A percentile compares a stretch with the other conserved stretches of the same genome.
These are phyloP conservation scores for Scleroderma bovista DNA, from an alignment of 768 basidiomycete species.

Conservation along the genomic window DNA sequence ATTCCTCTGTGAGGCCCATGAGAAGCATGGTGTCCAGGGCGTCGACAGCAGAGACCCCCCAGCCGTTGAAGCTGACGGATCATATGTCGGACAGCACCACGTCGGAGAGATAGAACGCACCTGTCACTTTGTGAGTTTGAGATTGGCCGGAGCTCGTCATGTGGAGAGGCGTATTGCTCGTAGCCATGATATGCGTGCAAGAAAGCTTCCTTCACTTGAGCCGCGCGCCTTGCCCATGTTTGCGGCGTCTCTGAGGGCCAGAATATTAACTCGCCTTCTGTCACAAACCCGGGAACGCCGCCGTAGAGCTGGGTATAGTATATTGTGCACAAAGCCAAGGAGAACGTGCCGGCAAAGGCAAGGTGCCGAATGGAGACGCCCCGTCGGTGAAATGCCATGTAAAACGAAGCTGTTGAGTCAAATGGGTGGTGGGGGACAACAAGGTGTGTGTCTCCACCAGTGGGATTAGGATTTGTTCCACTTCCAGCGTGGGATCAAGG, in stretches of 20 bases:
- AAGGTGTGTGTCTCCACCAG: too few relatives aligned
- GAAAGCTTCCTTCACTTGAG: slow-evolving; percentile 56
- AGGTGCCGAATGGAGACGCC: slow-evolving; percentile 20
- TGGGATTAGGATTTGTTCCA: too few relatives aligned
- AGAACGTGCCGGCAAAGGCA: slow-evolving; percentile 9
- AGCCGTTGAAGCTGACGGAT: slow-evolving; percentile 67
- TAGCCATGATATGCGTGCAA: slow-evolving; percentile 66
- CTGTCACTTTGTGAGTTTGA: slow-evolving; percentile 42
- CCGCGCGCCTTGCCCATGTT: slow-evolving; percentile 49
- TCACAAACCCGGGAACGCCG: not conserved
- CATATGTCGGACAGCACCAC: not conserved
- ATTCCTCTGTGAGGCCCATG: slow-evolving; percentile 73
- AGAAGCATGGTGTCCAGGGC: slow-evolving; percentile 83
- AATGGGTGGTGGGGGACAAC: not conserved
- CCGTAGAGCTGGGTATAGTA: slow-evolving; percentile 6
- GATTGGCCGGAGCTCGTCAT: slow-evolving; percentile 59
- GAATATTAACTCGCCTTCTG: slow-evolving; percentile 10
- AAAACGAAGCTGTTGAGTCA: too few relatives aligned
- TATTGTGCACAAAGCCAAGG: slow-evolving; percentile 15
- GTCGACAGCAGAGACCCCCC: slow-evolving; percentile 76
- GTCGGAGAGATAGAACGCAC: slow-evolving; percentile 32
- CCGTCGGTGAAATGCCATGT: slow-evolving; percentile 8
- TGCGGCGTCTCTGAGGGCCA: slow-evolving; percentile 26
- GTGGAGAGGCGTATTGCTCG: slow-evolving; percentile 51
- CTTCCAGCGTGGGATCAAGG: not conserved